A percentile compares a stretch with the other conserved stretches of the same genome.
Evolutionary conservation across 257 asterid species (phyloP).

Genomic region (Lantana camara): DNA sequence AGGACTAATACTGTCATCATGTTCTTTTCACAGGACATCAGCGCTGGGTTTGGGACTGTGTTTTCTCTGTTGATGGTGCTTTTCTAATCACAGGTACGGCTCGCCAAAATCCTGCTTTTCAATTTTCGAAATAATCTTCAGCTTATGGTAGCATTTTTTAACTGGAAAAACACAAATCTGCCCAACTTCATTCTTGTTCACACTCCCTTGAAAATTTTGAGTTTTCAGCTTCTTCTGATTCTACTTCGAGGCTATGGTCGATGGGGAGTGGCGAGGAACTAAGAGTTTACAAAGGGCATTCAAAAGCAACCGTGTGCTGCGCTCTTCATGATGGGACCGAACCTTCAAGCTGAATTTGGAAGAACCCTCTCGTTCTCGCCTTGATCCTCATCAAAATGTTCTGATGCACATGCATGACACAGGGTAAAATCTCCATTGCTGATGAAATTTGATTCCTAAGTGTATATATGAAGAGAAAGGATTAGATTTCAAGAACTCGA

Average conservation of each 20-base stretch:
- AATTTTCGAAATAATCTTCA: too few relatives aligned
- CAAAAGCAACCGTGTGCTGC: slow-evolving; percentile 90
- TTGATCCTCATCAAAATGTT: not conserved
- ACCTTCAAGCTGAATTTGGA: slow-evolving; percentile 37
- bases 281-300: slow-evolving; percentile 86
- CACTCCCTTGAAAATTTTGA: not conserved
- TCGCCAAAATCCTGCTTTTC: too few relatives aligned
- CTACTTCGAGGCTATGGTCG: slow-evolving; percentile 90
- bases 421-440: not conserved
- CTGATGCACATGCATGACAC: not conserved
- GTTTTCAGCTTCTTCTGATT: slow-evolving; percentile 86
- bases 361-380: not conserved
- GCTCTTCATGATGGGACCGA: slow-evolving; percentile 96
- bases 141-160: too few relatives aligned
- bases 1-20: too few relatives aligned
- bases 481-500: not conserved
- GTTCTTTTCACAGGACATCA: too few relatives aligned
- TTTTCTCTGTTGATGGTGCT: slow-evolving; percentile 95
- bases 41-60: slow-evolving; percentile 99
- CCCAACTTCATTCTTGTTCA: too few relatives aligned
- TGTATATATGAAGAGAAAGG: not conserved
- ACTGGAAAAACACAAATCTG: too few relatives aligned
- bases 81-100: slow-evolving; percentile 50
- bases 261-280: slow-evolving; percentile 78
- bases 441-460: not conserved